Evolutionary conservation across 2,329 filamentous ascomycete species (phyloP).

Genomic region (Exophiala viscosa): DNA sequence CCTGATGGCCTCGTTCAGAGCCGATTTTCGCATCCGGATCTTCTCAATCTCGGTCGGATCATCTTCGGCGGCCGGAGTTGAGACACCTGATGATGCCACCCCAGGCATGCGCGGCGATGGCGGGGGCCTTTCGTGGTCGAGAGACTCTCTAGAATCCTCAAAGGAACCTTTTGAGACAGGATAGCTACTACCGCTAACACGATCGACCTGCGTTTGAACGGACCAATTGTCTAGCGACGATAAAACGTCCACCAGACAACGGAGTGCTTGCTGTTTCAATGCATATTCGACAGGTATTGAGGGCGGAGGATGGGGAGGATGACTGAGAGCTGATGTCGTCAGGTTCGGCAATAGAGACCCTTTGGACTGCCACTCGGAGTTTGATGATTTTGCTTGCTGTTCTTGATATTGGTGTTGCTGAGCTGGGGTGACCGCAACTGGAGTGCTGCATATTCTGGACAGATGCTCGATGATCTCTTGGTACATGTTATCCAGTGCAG

Average conservation of each 20-base stretch:
- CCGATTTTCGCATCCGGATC: conserved; percentile 90
- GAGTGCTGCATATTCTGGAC: conserved; percentile 76
- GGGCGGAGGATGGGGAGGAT: conserved; percentile 43
- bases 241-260: conserved; percentile 82
- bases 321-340: conserved; percentile 70
- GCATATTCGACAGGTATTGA: conserved; percentile 79
- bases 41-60: conserved; percentile 93
- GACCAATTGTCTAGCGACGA: conserved; percentile 93
- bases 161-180: conserved; percentile 50
- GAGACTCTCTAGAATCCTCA: conserved; percentile 65
- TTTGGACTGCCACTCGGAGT: conserved; percentile 78
- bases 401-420: conserved; percentile 89
- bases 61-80: conserved; percentile 72
- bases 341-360: conserved; percentile 83
- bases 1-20: conserved; percentile 78
- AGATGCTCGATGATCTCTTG: conserved; percentile 91
- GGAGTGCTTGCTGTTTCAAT: conserved; percentile 83
- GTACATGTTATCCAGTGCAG: conserved; percentile 91
- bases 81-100: conserved; percentile 54
- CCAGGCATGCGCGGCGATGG: conserved; percentile 60
- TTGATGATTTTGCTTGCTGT: conserved; percentile 59
- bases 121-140: conserved; percentile 61
- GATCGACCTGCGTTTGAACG: conserved; percentile 59
- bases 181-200: conserved; percentile 34
- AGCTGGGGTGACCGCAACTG: conserved; percentile 67